Conservation (phyloP, 2,329 filamentous ascomycete genomes). For the Calonectria naviculata region DNA sequence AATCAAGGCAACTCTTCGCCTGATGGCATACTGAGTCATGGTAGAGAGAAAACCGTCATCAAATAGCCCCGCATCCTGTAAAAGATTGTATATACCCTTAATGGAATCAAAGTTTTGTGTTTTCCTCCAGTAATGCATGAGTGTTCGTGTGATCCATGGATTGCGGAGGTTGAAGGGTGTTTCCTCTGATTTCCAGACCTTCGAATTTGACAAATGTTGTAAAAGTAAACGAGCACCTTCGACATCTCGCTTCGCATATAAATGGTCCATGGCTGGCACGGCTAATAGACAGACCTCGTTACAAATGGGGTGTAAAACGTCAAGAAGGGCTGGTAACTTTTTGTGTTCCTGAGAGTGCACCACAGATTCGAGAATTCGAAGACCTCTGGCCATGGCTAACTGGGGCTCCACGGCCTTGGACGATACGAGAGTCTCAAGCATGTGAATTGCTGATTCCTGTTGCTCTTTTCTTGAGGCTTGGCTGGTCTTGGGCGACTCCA, state of each 20-base stretch:
- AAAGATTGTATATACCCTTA: constrained; percentile 40
- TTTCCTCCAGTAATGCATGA: constrained; percentile 41
- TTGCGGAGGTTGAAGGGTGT: constrained; percentile 17
- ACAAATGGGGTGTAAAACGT: constrained; percentile 34
- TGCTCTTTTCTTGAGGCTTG: neutral
- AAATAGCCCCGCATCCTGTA: constrained; percentile 45
- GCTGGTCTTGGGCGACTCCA: constrained; percentile 17
- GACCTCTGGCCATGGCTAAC: constrained; percentile 27
- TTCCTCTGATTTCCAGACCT: neutral
- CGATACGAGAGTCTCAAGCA: constrained; percentile 31
- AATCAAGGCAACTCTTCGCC: constrained; percentile 40
- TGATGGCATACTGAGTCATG: constrained; percentile 41
- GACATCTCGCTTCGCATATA: constrained; percentile 24
- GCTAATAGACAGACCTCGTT: constrained; percentile 36
- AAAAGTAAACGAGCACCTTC: constrained; percentile 31
- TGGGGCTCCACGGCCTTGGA: constrained; percentile 23
- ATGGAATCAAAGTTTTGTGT: constrained; percentile 34
- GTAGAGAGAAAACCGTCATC: constrained; percentile 22
- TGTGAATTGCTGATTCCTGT: constrained; percentile 24
- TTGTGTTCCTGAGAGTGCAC: constrained; percentile 29
- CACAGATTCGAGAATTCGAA: constrained; percentile 39
- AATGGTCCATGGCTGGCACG: constrained; percentile 34
- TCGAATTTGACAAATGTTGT: constrained; percentile 22
- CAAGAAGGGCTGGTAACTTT: constrained; percentile 31
- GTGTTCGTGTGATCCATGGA: constrained; percentile 35